Evolutionary conservation across 192 early-diverging fungal species (phyloP), one percentile per base, ranked within the genome.

Genomic region (Coemansia sp.): DNA sequence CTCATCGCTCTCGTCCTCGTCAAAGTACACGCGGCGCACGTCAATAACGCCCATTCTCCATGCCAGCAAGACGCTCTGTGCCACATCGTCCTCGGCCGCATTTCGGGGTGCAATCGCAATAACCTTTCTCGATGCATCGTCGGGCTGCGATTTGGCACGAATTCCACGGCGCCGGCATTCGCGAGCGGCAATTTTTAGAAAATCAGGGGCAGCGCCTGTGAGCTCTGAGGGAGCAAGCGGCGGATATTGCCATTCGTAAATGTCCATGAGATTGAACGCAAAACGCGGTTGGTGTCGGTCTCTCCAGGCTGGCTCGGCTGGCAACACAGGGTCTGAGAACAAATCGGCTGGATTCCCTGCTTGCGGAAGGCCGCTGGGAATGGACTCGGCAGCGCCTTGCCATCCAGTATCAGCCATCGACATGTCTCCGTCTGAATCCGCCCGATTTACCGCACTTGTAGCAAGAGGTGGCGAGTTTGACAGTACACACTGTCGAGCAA

Each of bases 11-110:
- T 51, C 19, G 21, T 78, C 72, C 37, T 71, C 66, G 47, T 61
- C 58, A 43, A 75, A 80, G 24, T 66, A 75, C 21, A 80, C 78
- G 1, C 78, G 78, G 21, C 78, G 65, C 14, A 80, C 32, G 48
- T 80, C 78, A 45, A 80, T 80, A 15, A 72, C 27, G 15, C 78
- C 72, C 21, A 80, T 68, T 22, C 57, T 47, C 77, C 77, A 80
- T 10, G 72, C 54, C 25, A 65, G 57, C 25, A 80, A 45, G 15
- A 80, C 68, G 47, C 72, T 64, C 25, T 67, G 72, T 14, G 69
- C 67, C 32, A 71, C 38, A 35, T 71, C 72, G 12, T 67, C 77
- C 10, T 56, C 54, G 12, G 11, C 53, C 4, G 23, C 27, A 15
- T 24, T 14, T 23, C 71, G 55, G 11, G 72, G 65, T 47, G 43